phyloP scores from a whole-genome alignment of 495 filamentous ascomycete genomes.

The Corynascus novoguineensis region DNA sequence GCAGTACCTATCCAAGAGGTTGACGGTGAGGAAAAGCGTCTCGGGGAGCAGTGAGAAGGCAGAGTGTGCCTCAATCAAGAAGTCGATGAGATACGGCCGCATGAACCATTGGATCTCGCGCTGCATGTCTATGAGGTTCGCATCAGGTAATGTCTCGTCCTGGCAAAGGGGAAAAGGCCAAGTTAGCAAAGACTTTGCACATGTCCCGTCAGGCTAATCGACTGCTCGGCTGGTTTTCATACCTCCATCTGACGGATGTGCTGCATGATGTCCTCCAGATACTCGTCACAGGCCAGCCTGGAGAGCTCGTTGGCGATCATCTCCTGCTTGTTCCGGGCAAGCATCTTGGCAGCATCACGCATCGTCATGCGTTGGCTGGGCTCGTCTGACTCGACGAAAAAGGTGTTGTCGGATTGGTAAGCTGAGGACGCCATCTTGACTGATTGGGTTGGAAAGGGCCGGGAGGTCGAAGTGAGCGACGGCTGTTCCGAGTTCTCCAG shows the following conservation, averaged over 20 bases:
- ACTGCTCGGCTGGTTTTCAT: conserved; percentile 23
- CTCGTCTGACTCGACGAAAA: conserved; percentile 82
- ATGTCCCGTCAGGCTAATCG: background rate
- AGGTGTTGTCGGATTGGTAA: conserved; percentile 54
- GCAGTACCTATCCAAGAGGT: conserved; percentile 95
- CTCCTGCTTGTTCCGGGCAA: conserved; percentile 72
- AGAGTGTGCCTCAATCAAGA: conserved; percentile 93
- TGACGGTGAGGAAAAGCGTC: conserved; percentile 91
- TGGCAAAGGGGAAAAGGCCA: conserved; percentile 28
- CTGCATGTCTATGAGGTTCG: conserved; percentile 96
- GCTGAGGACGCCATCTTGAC: conserved; percentile 66
- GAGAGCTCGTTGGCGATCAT: conserved; percentile 85
- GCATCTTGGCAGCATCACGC: conserved; percentile 66
- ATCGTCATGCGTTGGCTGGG: conserved; percentile 46
- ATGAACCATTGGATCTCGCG: conserved; percentile 99
- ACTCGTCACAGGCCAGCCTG: conserved; percentile 72
- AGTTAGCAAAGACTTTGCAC: conserved; percentile 10
- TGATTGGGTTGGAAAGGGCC: conserved; percentile 11
- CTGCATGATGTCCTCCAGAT: conserved; percentile 83
- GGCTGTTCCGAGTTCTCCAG: conserved; percentile 46
- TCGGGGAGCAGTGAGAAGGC: conserved; percentile 92
- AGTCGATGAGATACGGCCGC: conserved; percentile 96
- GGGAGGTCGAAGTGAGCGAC: conserved; percentile 18
- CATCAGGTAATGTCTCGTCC: conserved; percentile 87
- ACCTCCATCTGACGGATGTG: conserved; percentile 99